Conservation (phyloP, 805 yeast genomes). For the Dipodascus geniculatus region DNA sequence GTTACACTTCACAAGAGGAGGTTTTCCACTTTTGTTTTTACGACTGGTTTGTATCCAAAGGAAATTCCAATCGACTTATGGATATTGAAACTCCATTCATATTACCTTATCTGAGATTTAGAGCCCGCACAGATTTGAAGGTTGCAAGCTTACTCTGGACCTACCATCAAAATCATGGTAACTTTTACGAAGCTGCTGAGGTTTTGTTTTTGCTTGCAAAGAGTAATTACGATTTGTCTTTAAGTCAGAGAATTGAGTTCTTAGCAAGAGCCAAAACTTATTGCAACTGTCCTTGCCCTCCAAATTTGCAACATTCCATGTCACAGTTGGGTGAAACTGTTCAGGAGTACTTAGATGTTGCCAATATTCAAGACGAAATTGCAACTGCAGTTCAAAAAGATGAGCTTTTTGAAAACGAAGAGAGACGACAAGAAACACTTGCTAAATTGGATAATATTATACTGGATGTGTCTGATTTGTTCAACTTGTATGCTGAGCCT, state of each 20-base stretch:
- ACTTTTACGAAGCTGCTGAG: slow-evolving; percentile 74
- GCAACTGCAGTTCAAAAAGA: slow-evolving; percentile 30
- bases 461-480: slow-evolving; percentile 62
- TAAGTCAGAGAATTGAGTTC: slow-evolving; percentile 72
- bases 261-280: slow-evolving; percentile 88
- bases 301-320: slow-evolving; percentile 65
- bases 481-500: slow-evolving; percentile 79
- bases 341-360: slow-evolving; percentile 74
- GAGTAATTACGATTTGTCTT: slow-evolving; percentile 50
- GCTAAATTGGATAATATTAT: slow-evolving; percentile 51
- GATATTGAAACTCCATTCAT: slow-evolving; percentile 76
- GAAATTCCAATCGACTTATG: slow-evolving; percentile 62
- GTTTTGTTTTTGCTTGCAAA: slow-evolving; percentile 62
- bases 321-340: slow-evolving; percentile 56
- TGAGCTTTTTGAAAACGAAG: slow-evolving; percentile 25
- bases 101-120: slow-evolving; percentile 53
- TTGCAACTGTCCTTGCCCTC: slow-evolving; percentile 75
- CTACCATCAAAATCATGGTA: slow-evolving; percentile 72
- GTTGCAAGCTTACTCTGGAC: slow-evolving; percentile 82
- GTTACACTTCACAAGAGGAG: slow-evolving; percentile 65
- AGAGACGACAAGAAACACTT: slow-evolving; percentile 39
- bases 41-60: slow-evolving; percentile 80
- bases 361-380: slow-evolving; percentile 70
- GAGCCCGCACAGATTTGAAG: slow-evolving; percentile 41
- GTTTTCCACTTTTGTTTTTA: slow-evolving; percentile 86